Conservation (phyloP, 75 land plant species). For the Gnetum montanum region DNA sequence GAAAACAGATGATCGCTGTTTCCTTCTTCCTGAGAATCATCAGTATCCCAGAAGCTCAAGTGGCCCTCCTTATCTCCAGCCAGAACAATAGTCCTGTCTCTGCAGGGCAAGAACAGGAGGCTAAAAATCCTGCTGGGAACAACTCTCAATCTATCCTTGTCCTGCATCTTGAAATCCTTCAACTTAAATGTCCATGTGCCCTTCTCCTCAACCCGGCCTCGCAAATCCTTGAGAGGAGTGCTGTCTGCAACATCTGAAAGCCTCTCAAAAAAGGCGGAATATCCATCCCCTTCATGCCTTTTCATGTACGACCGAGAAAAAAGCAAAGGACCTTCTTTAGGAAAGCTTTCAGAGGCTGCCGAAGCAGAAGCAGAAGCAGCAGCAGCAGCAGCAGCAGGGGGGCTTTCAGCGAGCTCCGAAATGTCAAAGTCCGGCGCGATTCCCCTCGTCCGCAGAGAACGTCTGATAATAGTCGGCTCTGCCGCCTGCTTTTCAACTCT, state of each 20-base stretch:
- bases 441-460: conserved; percentile 53
- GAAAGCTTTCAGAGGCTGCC: background rate
- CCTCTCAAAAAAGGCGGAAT: conserved; percentile 1
- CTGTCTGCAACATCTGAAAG: background rate
- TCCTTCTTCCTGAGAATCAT: conserved; percentile 21
- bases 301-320: conserved; percentile 14
- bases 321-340: conserved; percentile 10
- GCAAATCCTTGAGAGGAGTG: conserved; percentile 1
- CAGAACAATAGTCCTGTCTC: conserved; percentile 21
- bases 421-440: conserved; percentile 24
- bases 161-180: conserved; percentile 17
- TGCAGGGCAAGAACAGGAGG: conserved; percentile 38
- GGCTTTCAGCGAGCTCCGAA: background rate
- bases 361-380: background rate
- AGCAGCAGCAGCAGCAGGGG: background rate
- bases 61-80: conserved; percentile 58
- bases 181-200: conserved; percentile 1
- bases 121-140: conserved; percentile 34
- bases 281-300: background rate
- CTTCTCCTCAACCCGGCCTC: conserved; percentile 3
- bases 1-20: conserved; percentile 36
- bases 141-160: conserved; percentile 46
- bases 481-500: conserved; percentile 4
- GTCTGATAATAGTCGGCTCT: conserved; percentile 31
- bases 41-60: conserved; percentile 71